Conservation (phyloP, 169 alveolate species). For the Eimeria zaria region DNA sequence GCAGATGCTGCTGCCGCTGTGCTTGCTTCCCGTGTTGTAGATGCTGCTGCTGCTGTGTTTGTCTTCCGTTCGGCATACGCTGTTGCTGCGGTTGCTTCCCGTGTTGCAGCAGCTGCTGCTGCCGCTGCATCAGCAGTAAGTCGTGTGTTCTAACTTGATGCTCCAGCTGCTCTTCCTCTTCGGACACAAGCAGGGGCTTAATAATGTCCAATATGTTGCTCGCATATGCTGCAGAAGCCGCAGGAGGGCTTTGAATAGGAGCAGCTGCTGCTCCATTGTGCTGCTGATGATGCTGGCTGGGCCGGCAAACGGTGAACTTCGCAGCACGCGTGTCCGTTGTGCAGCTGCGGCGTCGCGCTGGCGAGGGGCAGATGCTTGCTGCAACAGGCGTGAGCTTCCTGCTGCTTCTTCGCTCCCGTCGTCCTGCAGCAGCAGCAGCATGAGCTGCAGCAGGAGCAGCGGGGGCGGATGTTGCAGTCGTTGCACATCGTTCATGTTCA, state of each 20-base stretch:
- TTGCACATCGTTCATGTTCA: not conserved
- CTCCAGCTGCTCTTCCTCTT: constrained; percentile 51
- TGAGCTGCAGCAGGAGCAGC: constrained; percentile 30
- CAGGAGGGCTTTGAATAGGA: not conserved
- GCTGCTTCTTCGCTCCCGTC: not conserved
- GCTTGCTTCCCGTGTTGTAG: not conserved
- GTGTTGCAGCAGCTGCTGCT: constrained; percentile 46
- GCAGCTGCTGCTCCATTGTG: constrained; percentile 19
- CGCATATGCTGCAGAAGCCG: constrained; percentile 39
- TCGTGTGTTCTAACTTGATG: constrained; percentile 35
- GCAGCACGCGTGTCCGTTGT: not conserved
- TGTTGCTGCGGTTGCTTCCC: constrained; percentile 20
- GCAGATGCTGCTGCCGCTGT: constrained; percentile 9
- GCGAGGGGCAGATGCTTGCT: constrained; percentile 56
- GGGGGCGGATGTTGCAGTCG: not conserved
- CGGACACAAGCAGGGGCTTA: constrained; percentile 47
- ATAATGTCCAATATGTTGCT: constrained; percentile 1
- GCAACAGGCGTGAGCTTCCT: not conserved
- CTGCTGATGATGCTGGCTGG: constrained; percentile 22
- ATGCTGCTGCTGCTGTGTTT: not conserved
- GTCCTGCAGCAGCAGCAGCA: not conserved
- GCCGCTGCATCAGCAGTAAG: constrained; percentile 35
- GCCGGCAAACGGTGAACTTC: not conserved
- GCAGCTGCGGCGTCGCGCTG: constrained; percentile 36
- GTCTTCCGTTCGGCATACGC: too few relatives aligned